Evolutionary conservation across 2,329 filamentous ascomycete genomes (phyloP).

Genomic region (Epichloe gansuensis): DNA sequence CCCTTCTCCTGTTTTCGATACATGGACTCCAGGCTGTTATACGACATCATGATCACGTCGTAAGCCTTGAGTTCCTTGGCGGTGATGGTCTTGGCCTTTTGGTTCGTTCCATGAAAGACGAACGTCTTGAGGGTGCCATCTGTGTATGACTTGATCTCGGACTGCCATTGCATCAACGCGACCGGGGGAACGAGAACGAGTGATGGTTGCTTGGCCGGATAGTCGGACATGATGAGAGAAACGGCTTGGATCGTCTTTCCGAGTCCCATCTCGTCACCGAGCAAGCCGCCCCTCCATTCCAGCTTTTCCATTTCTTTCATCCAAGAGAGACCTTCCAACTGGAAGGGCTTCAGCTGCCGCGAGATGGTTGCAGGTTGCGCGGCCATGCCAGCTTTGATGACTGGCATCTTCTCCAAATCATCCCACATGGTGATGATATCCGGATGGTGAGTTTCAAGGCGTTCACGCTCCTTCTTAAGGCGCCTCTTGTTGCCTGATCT

Average conservation of each 20-base stretch:
- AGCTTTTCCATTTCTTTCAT: conserved; percentile 83
- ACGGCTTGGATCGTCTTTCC: conserved; percentile 98
- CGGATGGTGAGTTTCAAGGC: conserved; percentile 66
- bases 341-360: conserved; percentile 80
- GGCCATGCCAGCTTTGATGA: conserved; percentile 42
- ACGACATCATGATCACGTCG: conserved; percentile 95
- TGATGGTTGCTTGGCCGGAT: conserved; percentile 67
- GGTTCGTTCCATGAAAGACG: conserved; percentile 77
- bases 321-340: conserved; percentile 88
- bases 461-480: conserved; percentile 39
- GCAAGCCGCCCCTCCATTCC: conserved; percentile 73
- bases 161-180: conserved; percentile 89
- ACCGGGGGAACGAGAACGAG: conserved; percentile 87
- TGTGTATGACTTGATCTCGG: conserved; percentile 69
- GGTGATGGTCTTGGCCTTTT: conserved; percentile 66
- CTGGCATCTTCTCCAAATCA: conserved; percentile 53
- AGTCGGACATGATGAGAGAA: conserved; percentile 96
- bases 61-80: conserved; percentile 65
- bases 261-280: conserved; percentile 98
- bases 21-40: conserved; percentile 81
- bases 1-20: conserved; percentile 88
- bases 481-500: conserved; percentile 16
- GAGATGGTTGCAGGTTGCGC: conserved; percentile 56
- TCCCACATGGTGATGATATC: conserved; percentile 76
- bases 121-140: conserved; percentile 82